Percentiles rank a stretch among this genome's conserved stretches.
Evolutionary conservation across 192 early-diverging fungal genomes (phyloP).

Genomic region (Coemansia sp.): DNA sequence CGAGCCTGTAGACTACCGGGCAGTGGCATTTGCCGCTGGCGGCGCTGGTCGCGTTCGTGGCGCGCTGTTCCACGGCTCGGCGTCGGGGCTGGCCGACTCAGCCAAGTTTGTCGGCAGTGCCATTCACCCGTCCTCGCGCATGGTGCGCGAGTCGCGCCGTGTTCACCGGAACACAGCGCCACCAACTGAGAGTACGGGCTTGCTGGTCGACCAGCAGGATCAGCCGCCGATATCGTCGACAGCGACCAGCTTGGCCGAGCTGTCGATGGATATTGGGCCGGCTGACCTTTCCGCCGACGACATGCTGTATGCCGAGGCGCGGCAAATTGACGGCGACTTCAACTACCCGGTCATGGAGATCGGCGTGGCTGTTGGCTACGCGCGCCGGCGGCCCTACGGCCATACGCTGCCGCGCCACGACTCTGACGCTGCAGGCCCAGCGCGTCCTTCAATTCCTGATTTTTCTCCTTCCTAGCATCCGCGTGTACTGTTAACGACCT

Average conservation of each 20-base stretch:
- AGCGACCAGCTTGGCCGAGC: slow-evolving; percentile 13
- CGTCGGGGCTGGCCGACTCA: slow-evolving; percentile 12
- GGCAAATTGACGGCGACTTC: slow-evolving; percentile 43
- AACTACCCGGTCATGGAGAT: slow-evolving; percentile 52
- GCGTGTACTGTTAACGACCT: too few relatives aligned
- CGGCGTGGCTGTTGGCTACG: slow-evolving; percentile 43
- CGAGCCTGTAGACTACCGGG: slow-evolving; percentile 43
- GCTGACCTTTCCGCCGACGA: slow-evolving; percentile 25
- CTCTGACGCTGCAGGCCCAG: slow-evolving; percentile 1
- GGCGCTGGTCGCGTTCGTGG: slow-evolving; percentile 32
- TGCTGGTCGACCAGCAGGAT: slow-evolving; percentile 1
- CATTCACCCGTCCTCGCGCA: slow-evolving; percentile 35
- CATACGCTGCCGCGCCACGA: slow-evolving; percentile 15
- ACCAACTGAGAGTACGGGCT: slow-evolving; percentile 28
- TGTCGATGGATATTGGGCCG: slow-evolving; percentile 36
- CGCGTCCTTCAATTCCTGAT: too few relatives aligned
- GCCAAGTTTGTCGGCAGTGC: slow-evolving; percentile 33
- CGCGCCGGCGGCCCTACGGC: slow-evolving; percentile 43
- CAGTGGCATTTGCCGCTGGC: slow-evolving; percentile 35
- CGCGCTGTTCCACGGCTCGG: slow-evolving; percentile 16
- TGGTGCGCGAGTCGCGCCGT: slow-evolving; percentile 35
- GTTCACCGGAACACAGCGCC: slow-evolving; percentile 14
- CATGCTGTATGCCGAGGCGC: slow-evolving; percentile 38
- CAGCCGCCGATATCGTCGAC: neutral
- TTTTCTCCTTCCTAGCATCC: too few relatives aligned